Base-by-base conservation (phyloP, 305 asterid species). In the Rubia peregrina region DNA sequence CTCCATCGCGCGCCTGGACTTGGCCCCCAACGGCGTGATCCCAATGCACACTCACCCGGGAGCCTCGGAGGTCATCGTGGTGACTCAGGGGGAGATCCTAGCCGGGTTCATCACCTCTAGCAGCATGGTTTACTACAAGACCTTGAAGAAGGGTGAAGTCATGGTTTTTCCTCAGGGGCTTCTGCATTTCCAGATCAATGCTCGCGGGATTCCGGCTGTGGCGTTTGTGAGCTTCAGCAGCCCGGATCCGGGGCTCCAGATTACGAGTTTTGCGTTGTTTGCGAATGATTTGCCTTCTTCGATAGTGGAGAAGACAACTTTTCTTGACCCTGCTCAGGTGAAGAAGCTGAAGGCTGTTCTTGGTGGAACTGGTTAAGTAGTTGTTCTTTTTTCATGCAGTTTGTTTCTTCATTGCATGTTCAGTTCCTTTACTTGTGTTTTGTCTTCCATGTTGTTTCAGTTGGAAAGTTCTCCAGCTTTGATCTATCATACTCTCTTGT, bases 31-130 rank as follows among this genome's bases (percentile, higher is more conserved):
- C 0, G 97, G 96, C 0, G 88, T 89, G 0, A 40, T 89, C 11
- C 95, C 97, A 17, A 55, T 90, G 79, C 97, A 90, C 81, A 89
- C 95, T 3, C 95, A 90, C 78, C 97, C 97, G 0, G 91, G 77
- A 2, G 96, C 88, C 0, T 81, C 90, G 1, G 92, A 89, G 74
- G 24, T 89, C 4, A 76, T 87, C 9, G 66, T 87, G 6, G 90
- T 87, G 0, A 75, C 75, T 3, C 82, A 87, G 69, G 96, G 96
- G 0, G 7, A 70, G n/a, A 73, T 89, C 4, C 62, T 74, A 0
- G 69, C 91, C 0, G 95, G 85, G 1, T 91, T 91, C 70, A 76
- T 91, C 12, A 81, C 92, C 0, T 82, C 88, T 12, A 75, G 85
- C 16, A 91, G 88, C 40, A 0, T 68, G 0, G 92, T 91, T 38